phyloP scores from a whole-genome alignment of 1,284 basidiomycete genomes.

The Microbotryum intermedium region DNA sequence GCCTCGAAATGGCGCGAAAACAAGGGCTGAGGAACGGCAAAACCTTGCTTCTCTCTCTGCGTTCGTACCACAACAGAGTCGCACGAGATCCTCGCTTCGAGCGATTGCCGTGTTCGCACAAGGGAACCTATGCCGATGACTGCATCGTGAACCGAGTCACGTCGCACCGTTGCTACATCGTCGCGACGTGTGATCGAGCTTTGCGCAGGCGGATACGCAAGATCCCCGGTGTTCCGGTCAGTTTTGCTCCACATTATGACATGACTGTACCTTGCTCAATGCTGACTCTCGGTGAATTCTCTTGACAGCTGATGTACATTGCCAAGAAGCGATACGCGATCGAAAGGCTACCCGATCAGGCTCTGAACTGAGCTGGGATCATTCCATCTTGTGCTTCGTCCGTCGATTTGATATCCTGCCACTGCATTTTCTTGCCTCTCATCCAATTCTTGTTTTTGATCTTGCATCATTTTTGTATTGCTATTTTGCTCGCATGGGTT shows the following conservation, averaged over 20 bases:
- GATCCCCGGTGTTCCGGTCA: constrained; percentile 73
- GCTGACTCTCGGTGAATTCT: not conserved
- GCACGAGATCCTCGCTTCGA: constrained; percentile 97
- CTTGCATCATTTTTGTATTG: too few relatives aligned
- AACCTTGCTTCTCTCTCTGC: not conserved
- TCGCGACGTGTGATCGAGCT: constrained; percentile 96
- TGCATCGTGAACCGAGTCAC: constrained; percentile 92
- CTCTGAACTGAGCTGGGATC: constrained; percentile 40
- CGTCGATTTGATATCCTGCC: too few relatives aligned
- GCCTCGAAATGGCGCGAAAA: not conserved
- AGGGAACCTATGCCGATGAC: constrained; percentile 96
- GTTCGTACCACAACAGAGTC: constrained; percentile 50
- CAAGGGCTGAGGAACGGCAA: not conserved
- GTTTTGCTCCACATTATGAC: not conserved
- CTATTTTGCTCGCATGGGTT: too few relatives aligned
- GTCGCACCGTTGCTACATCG: constrained; percentile 91
- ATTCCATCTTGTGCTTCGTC: too few relatives aligned
- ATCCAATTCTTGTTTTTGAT: too few relatives aligned
- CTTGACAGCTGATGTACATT: constrained; percentile 71
- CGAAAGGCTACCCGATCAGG: constrained; percentile 84
- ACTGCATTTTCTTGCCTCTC: too few relatives aligned
- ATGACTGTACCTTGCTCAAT: not conserved
- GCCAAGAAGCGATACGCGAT: constrained; percentile 82
- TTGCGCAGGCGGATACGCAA: constrained; percentile 84
- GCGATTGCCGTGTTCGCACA: constrained; percentile 80